These are phyloP conservation scores for Dendrothele bispora DNA, from an alignment of 768 basidiomycete species.

Conservation along the genomic window DNA sequence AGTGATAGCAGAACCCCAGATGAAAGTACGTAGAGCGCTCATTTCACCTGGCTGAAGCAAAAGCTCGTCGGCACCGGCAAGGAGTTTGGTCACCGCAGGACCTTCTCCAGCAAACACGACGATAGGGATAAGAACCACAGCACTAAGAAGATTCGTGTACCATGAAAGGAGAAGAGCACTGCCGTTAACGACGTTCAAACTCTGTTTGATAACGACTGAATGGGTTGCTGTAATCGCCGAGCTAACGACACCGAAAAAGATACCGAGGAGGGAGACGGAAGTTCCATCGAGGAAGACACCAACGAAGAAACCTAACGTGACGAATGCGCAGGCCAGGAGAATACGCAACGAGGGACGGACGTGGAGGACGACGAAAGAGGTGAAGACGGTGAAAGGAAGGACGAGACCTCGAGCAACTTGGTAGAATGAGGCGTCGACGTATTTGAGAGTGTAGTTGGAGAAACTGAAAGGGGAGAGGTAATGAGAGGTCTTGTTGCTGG, in stretches of 20 bases:
- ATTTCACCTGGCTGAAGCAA: slow-evolving; percentile 37
- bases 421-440: slow-evolving; percentile 93
- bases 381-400: slow-evolving; percentile 88
- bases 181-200: slow-evolving; percentile 75
- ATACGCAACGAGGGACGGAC: slow-evolving; percentile 76
- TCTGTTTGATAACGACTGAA: slow-evolving; percentile 92
- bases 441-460: slow-evolving; percentile 90
- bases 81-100: slow-evolving; percentile 57
- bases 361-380: slow-evolving; percentile 79
- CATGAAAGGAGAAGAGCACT: slow-evolving; percentile 85
- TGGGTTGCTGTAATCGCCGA: slow-evolving; percentile 88
- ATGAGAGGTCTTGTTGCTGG: not conserved
- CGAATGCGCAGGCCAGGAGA: slow-evolving; percentile 71
- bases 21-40: slow-evolving; percentile 59
- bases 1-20: slow-evolving; percentile 79
- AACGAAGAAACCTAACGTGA: slow-evolving; percentile 91
- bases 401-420: slow-evolving; percentile 94
- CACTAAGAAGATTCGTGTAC: slow-evolving; percentile 87
- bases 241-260: slow-evolving; percentile 79
- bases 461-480: slow-evolving; percentile 44
- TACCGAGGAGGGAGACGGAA: slow-evolving; percentile 57
- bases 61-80: slow-evolving; percentile 47
- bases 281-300: slow-evolving; percentile 81
- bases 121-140: slow-evolving; percentile 70
- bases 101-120: slow-evolving; percentile 77